Conservation (phyloP, 257 asterid genomes). For the Euphrasia confusa region DNA sequence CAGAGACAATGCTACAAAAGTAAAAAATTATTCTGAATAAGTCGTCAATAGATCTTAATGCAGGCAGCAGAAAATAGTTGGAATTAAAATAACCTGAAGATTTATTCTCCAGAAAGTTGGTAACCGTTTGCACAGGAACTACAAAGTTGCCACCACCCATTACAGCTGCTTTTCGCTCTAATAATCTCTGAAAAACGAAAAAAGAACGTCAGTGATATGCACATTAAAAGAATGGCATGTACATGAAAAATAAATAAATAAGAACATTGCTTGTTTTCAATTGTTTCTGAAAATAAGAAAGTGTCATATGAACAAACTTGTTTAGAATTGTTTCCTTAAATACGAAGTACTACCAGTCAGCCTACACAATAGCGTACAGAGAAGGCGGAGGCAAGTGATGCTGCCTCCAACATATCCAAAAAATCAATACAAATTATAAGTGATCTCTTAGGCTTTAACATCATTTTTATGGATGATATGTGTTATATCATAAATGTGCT, state of each 20-base stretch:
- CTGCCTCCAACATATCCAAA: too few species aligned
- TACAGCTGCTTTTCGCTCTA: slow-evolving; percentile 71
- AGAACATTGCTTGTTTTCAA: not conserved
- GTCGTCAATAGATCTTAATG: not conserved
- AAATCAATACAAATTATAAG: too few species aligned
- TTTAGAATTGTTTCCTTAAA: too few species aligned
- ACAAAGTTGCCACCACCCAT: slow-evolving; percentile 97
- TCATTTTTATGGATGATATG: too few species aligned
- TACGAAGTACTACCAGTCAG: too few species aligned
- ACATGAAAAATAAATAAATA: not conserved
- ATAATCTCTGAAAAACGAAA: slow-evolving; percentile 41
- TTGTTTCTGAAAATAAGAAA: slow-evolving; percentile 2
- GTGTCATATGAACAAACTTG: not conserved
- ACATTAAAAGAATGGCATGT: not conserved
- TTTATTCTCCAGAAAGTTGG: slow-evolving; percentile 66
- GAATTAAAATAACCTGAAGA: slow-evolving; percentile 42
- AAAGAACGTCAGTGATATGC: slow-evolving; percentile 7
- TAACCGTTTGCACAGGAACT: slow-evolving; percentile 76
- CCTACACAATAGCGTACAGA: too few species aligned
- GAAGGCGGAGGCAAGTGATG: too few species aligned
- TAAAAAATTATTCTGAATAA: slow-evolving; percentile 22
- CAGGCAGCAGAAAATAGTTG: not conserved
- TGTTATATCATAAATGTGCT: too few species aligned
- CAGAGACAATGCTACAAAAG: slow-evolving; percentile 47
- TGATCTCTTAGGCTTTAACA: too few species aligned